These are phyloP conservation scores for Penicillium glabrum DNA, from an alignment of 2,329 filamentous ascomycete genomes.

Conservation along the genomic window DNA sequence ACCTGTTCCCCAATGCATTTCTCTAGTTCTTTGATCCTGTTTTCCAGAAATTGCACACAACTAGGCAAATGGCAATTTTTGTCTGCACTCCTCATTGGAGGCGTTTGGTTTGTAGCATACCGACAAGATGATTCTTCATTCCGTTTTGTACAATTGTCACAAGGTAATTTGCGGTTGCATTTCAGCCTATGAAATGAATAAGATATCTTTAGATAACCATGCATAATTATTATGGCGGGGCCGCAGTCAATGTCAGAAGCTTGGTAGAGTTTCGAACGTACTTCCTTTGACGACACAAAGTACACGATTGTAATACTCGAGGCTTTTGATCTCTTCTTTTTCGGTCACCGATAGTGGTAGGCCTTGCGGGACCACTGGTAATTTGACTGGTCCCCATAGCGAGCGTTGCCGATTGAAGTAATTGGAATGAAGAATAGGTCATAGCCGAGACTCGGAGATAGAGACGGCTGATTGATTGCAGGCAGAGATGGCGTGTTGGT, in stretches of 20 bases:
- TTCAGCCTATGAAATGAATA: slow-evolving; percentile 15
- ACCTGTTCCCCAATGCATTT: background rate
- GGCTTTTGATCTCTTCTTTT: background rate
- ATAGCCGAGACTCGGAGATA: no score
- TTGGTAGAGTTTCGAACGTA: background rate
- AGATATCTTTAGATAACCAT: no score
- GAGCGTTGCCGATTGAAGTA: no score
- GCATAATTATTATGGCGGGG: no score
- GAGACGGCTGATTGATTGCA: no score
- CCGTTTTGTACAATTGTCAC: slow-evolving; percentile 22
- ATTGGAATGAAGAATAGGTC: no score
- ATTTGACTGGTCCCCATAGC: no score
- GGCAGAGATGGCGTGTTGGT: no score
- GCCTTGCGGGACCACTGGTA: no score
- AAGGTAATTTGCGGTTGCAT: slow-evolving; percentile 26
- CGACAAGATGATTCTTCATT: slow-evolving; percentile 14
- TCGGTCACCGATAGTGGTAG: background rate
- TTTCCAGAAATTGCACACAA: slow-evolving; percentile 10
- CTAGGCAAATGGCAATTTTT: slow-evolving; percentile 20
- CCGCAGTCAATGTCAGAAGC: no score
- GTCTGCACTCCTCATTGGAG: background rate
- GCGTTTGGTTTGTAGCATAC: slow-evolving; percentile 6
- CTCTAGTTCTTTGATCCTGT: background rate
- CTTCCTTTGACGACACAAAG: background rate
- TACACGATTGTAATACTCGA: background rate